Conservation (phyloP, 306 rosid genomes). For the Senna siamea region DNA sequence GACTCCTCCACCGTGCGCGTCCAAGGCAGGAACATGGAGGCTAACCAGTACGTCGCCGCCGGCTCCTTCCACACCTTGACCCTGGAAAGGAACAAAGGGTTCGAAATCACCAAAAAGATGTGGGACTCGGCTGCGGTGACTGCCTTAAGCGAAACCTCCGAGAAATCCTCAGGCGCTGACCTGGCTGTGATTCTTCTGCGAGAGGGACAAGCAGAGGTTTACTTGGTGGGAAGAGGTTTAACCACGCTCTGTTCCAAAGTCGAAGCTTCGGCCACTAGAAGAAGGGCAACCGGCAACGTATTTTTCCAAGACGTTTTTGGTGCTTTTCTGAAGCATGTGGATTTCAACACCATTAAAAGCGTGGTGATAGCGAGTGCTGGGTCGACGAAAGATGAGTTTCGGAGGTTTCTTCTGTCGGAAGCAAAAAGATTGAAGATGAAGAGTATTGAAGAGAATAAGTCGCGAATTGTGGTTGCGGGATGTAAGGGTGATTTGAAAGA, state of each 20-base stretch:
- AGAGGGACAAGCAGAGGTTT: conserved; percentile 29
- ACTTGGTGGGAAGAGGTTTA: conserved; percentile 33
- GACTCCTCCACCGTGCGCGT: conserved; percentile 47
- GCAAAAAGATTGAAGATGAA: conserved; percentile 36
- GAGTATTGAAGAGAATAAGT: conserved; percentile 35
- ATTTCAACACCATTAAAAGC: conserved; percentile 30
- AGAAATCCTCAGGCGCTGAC: background rate
- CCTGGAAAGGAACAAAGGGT: conserved; percentile 35
- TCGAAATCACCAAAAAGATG: conserved; percentile 35
- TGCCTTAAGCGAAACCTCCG: conserved; percentile 12
- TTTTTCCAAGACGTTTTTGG: conserved; percentile 29
- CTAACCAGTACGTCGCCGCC: conserved; percentile 17
- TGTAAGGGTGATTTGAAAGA: conserved; percentile 19
- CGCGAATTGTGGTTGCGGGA: conserved; percentile 24
- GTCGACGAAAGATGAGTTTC: conserved; percentile 33
- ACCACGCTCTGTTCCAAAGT: conserved; percentile 26
- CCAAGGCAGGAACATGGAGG: conserved; percentile 37
- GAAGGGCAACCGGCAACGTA: background rate
- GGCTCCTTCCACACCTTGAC: conserved; percentile 46
- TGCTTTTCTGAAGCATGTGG: conserved; percentile 36
- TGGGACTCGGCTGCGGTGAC: conserved; percentile 19
- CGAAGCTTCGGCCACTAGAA: background rate
- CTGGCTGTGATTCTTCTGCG: conserved; percentile 34
- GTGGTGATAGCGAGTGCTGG: conserved; percentile 33
- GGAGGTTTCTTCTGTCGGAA: conserved; percentile 29